Evolutionary conservation across 306 rosid genomes (phyloP).

Genomic region (Corylus americana): DNA sequence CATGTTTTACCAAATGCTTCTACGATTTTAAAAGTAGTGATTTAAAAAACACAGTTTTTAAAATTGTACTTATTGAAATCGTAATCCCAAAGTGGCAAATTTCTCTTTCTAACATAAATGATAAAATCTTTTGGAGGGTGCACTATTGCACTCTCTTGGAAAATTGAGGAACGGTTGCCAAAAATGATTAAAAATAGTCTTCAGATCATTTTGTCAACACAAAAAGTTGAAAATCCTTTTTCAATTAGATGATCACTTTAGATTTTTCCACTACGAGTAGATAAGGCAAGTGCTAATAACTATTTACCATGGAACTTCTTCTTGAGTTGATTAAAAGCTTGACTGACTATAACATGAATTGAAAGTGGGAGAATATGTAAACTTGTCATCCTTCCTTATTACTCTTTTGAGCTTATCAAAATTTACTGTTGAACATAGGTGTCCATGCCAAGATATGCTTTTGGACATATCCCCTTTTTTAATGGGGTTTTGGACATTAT

Average conservation of each 20-base stretch:
- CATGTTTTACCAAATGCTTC: too few relatives aligned
- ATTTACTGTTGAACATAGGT: neutral
- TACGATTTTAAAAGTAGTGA: too few relatives aligned
- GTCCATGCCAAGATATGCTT: slow-evolving; percentile 17
- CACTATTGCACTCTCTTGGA: neutral
- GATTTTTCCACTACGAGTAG: neutral
- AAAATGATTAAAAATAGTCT: neutral
- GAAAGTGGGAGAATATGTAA: neutral
- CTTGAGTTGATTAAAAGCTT: neutral
- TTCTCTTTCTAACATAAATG: neutral
- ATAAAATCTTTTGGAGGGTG: neutral
- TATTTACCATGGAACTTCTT: neutral
- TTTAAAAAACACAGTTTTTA: too few relatives aligned
- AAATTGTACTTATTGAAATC: too few relatives aligned
- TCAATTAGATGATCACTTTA: neutral
- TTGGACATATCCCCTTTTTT: slow-evolving; percentile 9
- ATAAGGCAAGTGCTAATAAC: neutral
- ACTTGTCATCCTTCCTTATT: neutral
- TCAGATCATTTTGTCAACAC: neutral
- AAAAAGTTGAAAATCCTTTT: neutral
- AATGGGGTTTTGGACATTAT: slow-evolving; percentile 14
- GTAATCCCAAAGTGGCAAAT: too few relatives aligned
- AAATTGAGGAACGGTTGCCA: neutral
- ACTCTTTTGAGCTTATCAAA: neutral
- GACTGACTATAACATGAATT: neutral